phyloP scores from a whole-genome alignment of 2,329 filamentous ascomycete species.

The Pyrenophora tritici-repentis region DNA sequence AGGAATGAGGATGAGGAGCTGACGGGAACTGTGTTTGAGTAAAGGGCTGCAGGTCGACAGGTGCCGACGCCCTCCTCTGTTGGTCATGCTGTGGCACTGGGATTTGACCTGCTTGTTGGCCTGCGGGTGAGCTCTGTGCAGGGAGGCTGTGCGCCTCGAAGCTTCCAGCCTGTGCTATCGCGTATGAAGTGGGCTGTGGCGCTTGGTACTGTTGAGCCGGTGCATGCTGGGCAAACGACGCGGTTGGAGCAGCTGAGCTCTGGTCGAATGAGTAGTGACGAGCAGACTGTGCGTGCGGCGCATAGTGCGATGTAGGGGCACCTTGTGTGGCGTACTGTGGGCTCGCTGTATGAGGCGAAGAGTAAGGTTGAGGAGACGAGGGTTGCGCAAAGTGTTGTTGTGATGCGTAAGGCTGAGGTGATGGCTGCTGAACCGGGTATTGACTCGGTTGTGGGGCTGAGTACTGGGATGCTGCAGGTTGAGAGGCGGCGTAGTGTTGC shows the following conservation, averaged over 20 bases:
- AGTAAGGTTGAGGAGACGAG: conserved; percentile 34
- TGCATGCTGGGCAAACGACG: conserved; percentile 34
- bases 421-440: conserved; percentile 31
- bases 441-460: conserved; percentile 26
- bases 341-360: conserved; percentile 24
- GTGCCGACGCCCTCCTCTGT: conserved; percentile 40
- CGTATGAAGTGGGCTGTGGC: conserved; percentile 32
- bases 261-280: conserved; percentile 32
- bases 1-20: conserved; percentile 31
- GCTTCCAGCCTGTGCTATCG: conserved; percentile 27
- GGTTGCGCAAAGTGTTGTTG: conserved; percentile 33
- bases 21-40: conserved; percentile 27
- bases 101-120: conserved; percentile 21
- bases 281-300: conserved; percentile 23
- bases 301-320: conserved; percentile 25
- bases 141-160: conserved; percentile 32
- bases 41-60: conserved; percentile 35
- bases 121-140: conserved; percentile 21
- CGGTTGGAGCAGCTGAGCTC: conserved; percentile 14
- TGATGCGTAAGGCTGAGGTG: conserved; percentile 17
- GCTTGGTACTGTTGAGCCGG: conserved; percentile 26
- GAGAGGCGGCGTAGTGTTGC: conserved; percentile 33
- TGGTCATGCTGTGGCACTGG: conserved; percentile 27
- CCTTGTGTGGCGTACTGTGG: conserved; percentile 28
- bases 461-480: conserved; percentile 27